Base-by-base conservation (phyloP, 2,329 filamentous ascomycete genomes). In the Pseudogymnoascus sp. region DNA sequence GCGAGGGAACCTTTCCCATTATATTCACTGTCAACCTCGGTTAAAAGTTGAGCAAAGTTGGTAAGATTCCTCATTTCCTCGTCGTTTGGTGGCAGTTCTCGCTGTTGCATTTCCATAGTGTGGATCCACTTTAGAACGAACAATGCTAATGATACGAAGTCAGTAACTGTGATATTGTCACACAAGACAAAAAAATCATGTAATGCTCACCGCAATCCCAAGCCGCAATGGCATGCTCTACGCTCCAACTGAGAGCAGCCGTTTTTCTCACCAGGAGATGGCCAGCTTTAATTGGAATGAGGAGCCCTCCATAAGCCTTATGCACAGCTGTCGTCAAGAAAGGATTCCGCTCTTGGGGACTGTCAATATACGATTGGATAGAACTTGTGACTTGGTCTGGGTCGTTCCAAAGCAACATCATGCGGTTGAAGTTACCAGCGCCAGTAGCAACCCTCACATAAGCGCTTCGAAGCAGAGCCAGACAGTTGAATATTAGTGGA, bases 221-320 rank as follows among this genome's bases (percentile, higher is more conserved):
- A 25, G 67, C 72, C 7, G 73, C 70, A 50, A 74, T 66, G 14
- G 73, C 72, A 62, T 74, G 72, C 64, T 74, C 73, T 40, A 75
- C 59, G 46, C 72, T 73, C 70, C 71, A 74, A 6, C 66, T 70
- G 18, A 74, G 68, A 34, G 72, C 70, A 8, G 71, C 72, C 21
- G 72, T 74, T 67, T 74, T 75, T 44, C 69, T 67, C 12, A 72
- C 63, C 3, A 74, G 67, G 59, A 70, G 59, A 50, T 68, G 68
- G 12, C 73, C 71, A 23, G 69, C 66, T 34, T 67, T 69, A 6
- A 72, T 68, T 2, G 73, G 69, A 4, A 67, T 67, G 18, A 72
- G 63, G 44, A 75, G 67, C 18, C 70, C 69, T 40, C 71, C 71
- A 62, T 70, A 70, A 8, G 71, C 70, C 37, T 72, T 71, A 16